Conservation (phyloP, 1,284 basidiomycete species). For the Boletus subluridellus region DNA sequence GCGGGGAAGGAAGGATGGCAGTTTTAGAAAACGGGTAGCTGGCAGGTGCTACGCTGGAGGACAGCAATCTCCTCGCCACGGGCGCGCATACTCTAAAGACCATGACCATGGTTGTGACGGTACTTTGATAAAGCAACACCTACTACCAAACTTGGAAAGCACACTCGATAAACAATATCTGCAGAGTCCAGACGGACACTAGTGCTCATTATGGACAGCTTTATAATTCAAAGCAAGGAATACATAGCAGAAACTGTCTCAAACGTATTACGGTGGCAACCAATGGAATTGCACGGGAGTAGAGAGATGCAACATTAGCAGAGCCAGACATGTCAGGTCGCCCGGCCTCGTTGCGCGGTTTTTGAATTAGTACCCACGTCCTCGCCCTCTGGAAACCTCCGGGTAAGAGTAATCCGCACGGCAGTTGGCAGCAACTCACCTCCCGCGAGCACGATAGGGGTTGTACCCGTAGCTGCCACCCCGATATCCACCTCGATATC, state of each 20-base stretch:
- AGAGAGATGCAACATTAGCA: conserved; percentile 11
- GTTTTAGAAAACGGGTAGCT: conserved; percentile 75
- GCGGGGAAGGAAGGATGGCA: conserved; percentile 53
- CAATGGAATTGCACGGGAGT: conserved; percentile 10
- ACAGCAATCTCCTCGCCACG: conserved; percentile 23
- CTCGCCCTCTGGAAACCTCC: conserved; percentile 53
- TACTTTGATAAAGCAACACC: background rate
- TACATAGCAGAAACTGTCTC: conserved; percentile 31
- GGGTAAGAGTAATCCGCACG: conserved; percentile 13
- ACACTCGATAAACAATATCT: background rate
- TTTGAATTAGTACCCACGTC: conserved; percentile 58
- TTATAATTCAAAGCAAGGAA: conserved; percentile 28
- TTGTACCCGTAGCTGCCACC: conserved; percentile 55
- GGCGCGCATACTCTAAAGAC: conserved; percentile 10
- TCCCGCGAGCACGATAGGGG: conserved; percentile 77
- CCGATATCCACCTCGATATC: conserved; percentile 52
- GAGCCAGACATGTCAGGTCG: conserved; percentile 9
- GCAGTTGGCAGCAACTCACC: conserved; percentile 48
- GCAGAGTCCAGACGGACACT: background rate
- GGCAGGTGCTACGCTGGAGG: conserved; percentile 22
- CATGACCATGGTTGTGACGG: conserved; percentile 10
- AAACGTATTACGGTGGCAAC: conserved; percentile 12
- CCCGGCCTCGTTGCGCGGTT: conserved; percentile 21
- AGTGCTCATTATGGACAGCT: conserved; percentile 28
- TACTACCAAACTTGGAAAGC: conserved; percentile 22